Conservation (phyloP, 2,329 filamentous ascomycete species). For the Paracoccidioides brasiliensis region DNA sequence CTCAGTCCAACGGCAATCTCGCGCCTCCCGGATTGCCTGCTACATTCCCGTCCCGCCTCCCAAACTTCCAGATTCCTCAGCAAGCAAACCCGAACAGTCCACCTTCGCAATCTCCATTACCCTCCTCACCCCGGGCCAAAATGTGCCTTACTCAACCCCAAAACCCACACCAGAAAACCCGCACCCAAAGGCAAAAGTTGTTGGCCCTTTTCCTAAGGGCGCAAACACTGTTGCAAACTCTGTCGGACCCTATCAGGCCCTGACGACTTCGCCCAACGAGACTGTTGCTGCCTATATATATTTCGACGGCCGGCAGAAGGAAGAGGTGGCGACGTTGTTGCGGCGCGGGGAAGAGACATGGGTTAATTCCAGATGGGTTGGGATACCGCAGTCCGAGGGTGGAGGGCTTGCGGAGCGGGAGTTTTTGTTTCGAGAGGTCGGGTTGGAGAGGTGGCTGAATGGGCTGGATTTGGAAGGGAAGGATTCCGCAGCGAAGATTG, state of each 20-base stretch:
- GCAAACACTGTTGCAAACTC: conserved; percentile 47
- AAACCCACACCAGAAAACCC: conserved; percentile 66
- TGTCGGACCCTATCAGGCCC: conserved; percentile 74
- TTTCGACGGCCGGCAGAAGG: conserved; percentile 88
- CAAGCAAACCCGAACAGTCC: conserved; percentile 74
- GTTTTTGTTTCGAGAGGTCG: conserved; percentile 93
- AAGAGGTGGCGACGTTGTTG: conserved; percentile 89
- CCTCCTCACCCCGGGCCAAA: conserved; percentile 71
- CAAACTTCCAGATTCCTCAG: conserved; percentile 54
- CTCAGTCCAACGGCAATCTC: conserved; percentile 87
- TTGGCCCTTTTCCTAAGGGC: conserved; percentile 51
- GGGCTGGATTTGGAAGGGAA: conserved; percentile 89
- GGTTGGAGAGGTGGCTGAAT: conserved; percentile 90
- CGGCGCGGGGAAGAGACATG: conserved; percentile 93
- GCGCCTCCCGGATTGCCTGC: conserved; percentile 81
- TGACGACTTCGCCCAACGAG: conserved; percentile 88
- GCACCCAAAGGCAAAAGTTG: conserved; percentile 67
- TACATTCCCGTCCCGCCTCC: conserved; percentile 94
- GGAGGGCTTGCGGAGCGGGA: conserved; percentile 91
- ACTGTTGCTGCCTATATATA: conserved; percentile 98
- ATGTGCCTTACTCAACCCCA: conserved; percentile 85
- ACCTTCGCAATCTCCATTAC: conserved; percentile 98
- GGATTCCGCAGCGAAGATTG: conserved; percentile 70
- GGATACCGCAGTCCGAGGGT: conserved; percentile 78
- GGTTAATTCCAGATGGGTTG: conserved; percentile 98